phyloP scores from a whole-genome alignment of 2,329 filamentous ascomycete species.

The Cercospora sesami region DNA sequence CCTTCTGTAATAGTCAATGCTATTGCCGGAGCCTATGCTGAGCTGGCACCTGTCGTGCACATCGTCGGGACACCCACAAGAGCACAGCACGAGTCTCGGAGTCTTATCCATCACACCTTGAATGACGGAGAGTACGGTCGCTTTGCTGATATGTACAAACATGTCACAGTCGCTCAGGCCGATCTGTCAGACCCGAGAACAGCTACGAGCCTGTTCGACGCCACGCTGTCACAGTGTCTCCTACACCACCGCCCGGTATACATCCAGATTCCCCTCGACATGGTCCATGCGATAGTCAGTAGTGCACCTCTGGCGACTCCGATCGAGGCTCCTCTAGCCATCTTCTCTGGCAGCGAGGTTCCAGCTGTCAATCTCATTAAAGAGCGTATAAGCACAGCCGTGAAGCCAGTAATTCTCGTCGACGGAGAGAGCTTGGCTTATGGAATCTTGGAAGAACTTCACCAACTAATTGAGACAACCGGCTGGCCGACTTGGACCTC shows the following conservation, averaged over 20 bases:
- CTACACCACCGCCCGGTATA: constrained; percentile 20
- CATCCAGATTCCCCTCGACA: constrained; percentile 19
- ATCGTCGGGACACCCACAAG: constrained; percentile 38
- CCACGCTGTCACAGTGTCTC: constrained; percentile 17
- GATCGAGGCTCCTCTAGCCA: constrained; percentile 35
- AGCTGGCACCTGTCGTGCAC: constrained; percentile 49
- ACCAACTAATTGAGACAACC: constrained; percentile 49
- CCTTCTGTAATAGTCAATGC: constrained; percentile 40
- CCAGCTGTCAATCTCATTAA: constrained; percentile 38
- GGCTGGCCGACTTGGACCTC: constrained; percentile 53
- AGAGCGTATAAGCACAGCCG: constrained; percentile 31
- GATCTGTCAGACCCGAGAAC: constrained; percentile 20
- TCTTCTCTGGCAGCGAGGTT: constrained; percentile 41
- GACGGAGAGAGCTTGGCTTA: constrained; percentile 52
- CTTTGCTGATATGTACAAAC: constrained; percentile 23
- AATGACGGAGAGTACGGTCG: constrained; percentile 21
- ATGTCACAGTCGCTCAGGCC: constrained; percentile 25
- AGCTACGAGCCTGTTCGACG: constrained; percentile 14
- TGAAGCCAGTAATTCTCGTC: constrained; percentile 53
- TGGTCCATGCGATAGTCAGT: constrained; percentile 31
- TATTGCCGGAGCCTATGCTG: constrained; percentile 47
- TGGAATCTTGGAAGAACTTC: constrained; percentile 46
- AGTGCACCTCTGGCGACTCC: constrained; percentile 33
- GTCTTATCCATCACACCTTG: constrained; percentile 13
- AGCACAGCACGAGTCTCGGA: constrained; percentile 7